Evolutionary conservation across 495 filamentous ascomycete genomes (phyloP).

Genomic region (Penicillium paradoxum): DNA sequence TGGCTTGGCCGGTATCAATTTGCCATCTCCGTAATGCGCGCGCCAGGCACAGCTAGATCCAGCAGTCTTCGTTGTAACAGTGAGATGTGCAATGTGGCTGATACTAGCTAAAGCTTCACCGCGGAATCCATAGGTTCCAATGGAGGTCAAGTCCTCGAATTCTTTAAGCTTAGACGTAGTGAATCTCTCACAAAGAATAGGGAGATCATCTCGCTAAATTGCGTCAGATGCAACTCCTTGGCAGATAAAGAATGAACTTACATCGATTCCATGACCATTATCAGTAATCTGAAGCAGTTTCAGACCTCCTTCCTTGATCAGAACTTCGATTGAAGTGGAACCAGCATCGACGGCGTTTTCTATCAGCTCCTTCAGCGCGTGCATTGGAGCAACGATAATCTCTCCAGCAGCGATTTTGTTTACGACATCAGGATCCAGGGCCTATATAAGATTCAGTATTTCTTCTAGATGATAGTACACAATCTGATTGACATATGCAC

Average conservation of each 20-base stretch:
- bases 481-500: background rate
- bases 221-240: constrained; percentile 2
- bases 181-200: constrained; percentile 93
- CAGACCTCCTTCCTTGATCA: constrained; percentile 94
- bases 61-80: constrained; percentile 88
- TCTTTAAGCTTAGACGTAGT: constrained; percentile 94
- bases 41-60: constrained; percentile 86
- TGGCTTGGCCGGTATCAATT: constrained; percentile 81
- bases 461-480: background rate
- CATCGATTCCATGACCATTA: constrained; percentile 95
- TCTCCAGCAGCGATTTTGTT: constrained; percentile 99
- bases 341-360: constrained; percentile 98
- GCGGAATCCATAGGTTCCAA: constrained; percentile 94
- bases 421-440: constrained; percentile 90
- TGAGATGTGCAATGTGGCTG: constrained; percentile 95
- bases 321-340: constrained; percentile 82
- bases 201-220: constrained; percentile 74
- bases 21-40: constrained; percentile 81
- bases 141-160: constrained; percentile 89
- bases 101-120: constrained; percentile 98
- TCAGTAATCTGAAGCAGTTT: constrained; percentile 97
- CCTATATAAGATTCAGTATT: constrained; percentile 40
- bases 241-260: constrained; percentile 32
- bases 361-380: constrained; percentile 95
- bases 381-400: constrained; percentile 95